Evolutionary conservation across 768 basidiomycete genomes (phyloP), one percentile per base, ranked within the genome.

Genomic region (Phanerochaete carnosa): DNA sequence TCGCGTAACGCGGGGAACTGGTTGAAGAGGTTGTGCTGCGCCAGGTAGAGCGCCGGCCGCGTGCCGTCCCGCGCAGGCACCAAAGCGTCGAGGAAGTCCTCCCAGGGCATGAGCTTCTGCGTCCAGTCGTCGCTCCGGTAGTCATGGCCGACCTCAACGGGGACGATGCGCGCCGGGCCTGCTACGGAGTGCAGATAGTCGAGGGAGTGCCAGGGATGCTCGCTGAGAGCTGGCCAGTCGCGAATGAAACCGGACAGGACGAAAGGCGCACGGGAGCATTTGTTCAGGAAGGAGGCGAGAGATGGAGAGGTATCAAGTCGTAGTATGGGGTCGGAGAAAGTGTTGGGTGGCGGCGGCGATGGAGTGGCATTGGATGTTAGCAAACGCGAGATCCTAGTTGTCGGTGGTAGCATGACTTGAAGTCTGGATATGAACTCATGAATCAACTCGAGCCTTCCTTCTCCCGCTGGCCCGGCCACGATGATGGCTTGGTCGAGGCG

Each of bases 91-190:
- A 98, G 77, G 70, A 98, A 95, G 1, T 77, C 79, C 35, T 90
- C 85, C 86, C 94, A 97, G 23, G 71, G 66, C 72, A 97, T 83
- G 57, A 98, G 76, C 64, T 75, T 74, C 71, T 96, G 96, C 0
- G 81, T 81, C 97, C 97, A 99, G 49, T 83, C 83, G 23, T 83
- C 82, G 12, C 79, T 75, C 29, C 92, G 85, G 73, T 98, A 98
- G 69, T 95, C 90, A 33, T 74, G 72, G 15, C 96, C 96, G 19
- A 97, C 75, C 73, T 98, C 96, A 7, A 98, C 87, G 5, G 96
- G 97, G 1, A 98, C 89, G 4, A 92, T 75, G 23, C 97, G 82
- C 1, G 90, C 95, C 45, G 83, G 83, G 15, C 97, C 97, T 1
- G 89, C 84, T 0, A 86, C 75, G 3, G 78, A 76, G 15, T 80